Evolutionary conservation across 2,329 filamentous ascomycete genomes (phyloP).

Genomic region (Dactylellina parvicollis): DNA sequence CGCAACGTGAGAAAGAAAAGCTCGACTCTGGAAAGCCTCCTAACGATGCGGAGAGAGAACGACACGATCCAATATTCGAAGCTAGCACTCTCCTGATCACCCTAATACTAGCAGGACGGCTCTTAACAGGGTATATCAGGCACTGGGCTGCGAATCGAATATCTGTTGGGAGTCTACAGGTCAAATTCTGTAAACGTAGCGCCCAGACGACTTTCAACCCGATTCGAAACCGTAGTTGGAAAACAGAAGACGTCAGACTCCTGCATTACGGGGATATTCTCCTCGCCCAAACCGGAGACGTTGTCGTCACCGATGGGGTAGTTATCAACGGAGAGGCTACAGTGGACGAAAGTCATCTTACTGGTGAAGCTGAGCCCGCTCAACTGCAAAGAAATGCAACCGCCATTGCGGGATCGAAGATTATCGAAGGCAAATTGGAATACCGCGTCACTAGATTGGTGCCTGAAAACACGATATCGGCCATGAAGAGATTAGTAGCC

Average conservation of each 20-base stretch:
- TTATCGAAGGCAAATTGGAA: constrained; percentile 66
- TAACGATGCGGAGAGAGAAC: constrained; percentile 56
- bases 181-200: constrained; percentile 56
- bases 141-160: constrained; percentile 69
- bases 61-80: constrained; percentile 66
- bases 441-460: constrained; percentile 71
- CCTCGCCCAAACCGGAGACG: constrained; percentile 70
- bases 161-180: constrained; percentile 65
- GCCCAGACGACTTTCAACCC: constrained; percentile 9
- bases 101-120: constrained; percentile 70
- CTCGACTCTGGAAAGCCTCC: constrained; percentile 61
- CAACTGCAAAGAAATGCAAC: constrained; percentile 67
- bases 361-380: constrained; percentile 73
- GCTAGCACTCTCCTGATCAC: constrained; percentile 71
- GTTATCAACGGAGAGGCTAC: constrained; percentile 72
- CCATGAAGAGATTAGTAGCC: constrained; percentile 76
- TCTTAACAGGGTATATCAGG: constrained; percentile 66
- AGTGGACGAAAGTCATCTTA: constrained; percentile 80
- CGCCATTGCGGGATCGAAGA: constrained; percentile 73
- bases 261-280: constrained; percentile 78
- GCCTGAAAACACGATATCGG: constrained; percentile 75
- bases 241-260: constrained; percentile 70
- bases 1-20: constrained; percentile 19
- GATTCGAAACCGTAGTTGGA: constrained; percentile 38
- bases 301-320: constrained; percentile 75